These are phyloP conservation scores for Lichtheimia ramosa DNA, from an alignment of 371 early-diverging fungal species.

Conservation along the genomic window DNA sequence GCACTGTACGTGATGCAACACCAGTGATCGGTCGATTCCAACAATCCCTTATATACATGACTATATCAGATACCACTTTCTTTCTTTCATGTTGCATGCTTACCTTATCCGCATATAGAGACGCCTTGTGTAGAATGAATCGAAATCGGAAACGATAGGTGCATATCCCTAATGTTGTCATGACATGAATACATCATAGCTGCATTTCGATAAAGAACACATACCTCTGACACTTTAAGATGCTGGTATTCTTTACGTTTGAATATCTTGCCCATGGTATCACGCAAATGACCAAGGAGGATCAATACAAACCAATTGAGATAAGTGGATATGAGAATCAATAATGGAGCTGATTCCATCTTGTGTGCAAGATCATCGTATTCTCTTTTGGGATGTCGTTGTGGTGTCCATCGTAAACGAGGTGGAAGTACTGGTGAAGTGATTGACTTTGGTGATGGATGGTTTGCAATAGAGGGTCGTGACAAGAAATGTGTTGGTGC, in stretches of 20 bases:
- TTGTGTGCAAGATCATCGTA: conserved; percentile 23
- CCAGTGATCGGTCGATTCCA: conserved; percentile 97
- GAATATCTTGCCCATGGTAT: conserved; percentile 81
- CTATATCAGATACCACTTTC: not conserved
- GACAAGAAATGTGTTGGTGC: not conserved
- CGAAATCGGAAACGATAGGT: conserved; percentile 92
- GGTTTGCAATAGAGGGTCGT: not conserved
- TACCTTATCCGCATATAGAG: conserved; percentile 88
- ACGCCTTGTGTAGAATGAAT: conserved; percentile 96
- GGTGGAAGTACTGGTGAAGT: not conserved
- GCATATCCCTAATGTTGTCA: conserved; percentile 72
- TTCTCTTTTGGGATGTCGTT: conserved; percentile 1
- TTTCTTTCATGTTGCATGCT: not conserved
- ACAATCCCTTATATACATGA: conserved; percentile 69
- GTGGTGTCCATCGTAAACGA: conserved; percentile 5
- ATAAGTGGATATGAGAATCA: conserved; percentile 90
- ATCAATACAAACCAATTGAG: conserved; percentile 91
- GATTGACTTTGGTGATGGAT: not conserved
- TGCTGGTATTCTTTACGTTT: conserved; percentile 70
- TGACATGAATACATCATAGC: not conserved
- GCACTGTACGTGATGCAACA: conserved; percentile 93
- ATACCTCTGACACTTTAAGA: conserved; percentile 69
- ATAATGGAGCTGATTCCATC: conserved; percentile 65
- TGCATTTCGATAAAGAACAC: not conserved
- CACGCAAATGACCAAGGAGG: conserved; percentile 88